phyloP scores from a whole-genome alignment of 2,329 filamentous ascomycete species.

The Venturia aucupariae region DNA sequence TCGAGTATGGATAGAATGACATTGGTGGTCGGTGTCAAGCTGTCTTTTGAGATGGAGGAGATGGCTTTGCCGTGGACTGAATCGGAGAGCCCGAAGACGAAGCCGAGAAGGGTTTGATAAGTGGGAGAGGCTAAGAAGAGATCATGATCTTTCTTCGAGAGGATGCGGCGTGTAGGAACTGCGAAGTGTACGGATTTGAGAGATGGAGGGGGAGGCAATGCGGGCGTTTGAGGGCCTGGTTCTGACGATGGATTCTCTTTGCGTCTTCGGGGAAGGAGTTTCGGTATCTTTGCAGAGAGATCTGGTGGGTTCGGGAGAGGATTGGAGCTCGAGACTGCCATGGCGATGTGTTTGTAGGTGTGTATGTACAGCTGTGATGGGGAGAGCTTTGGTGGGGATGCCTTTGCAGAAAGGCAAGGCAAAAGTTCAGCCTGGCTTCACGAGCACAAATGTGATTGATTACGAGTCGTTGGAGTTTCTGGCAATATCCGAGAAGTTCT shows the following conservation, averaged over 20 bases:
- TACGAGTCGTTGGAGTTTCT: too few species aligned
- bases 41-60: slow-evolving; percentile 49
- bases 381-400: neutral
- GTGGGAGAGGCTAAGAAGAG: slow-evolving; percentile 71
- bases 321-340: neutral
- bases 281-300: slow-evolving; percentile 53
- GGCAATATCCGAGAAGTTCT: too few species aligned
- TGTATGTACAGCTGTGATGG: neutral
- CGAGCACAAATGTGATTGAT: too few species aligned
- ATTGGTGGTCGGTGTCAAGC: slow-evolving; percentile 51
- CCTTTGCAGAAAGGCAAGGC: neutral
- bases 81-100: slow-evolving; percentile 80
- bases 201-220: slow-evolving; percentile 59
- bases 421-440: neutral
- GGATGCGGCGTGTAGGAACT: slow-evolving; percentile 65
- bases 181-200: slow-evolving; percentile 52
- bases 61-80: slow-evolving; percentile 63
- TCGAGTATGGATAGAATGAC: slow-evolving; percentile 62
- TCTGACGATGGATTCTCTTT: slow-evolving; percentile 34
- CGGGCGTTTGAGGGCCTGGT: slow-evolving; percentile 69
- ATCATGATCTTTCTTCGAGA: slow-evolving; percentile 71
- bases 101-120: slow-evolving; percentile 67
- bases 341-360: neutral
- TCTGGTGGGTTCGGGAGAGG: slow-evolving; percentile 28
- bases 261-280: slow-evolving; percentile 55